A percentile compares a stretch with the other conserved stretches of the same genome.
These are phyloP conservation scores for Erysimum cheiranthoides DNA, from an alignment of 345 rosid genomes.

Conservation along the genomic window DNA sequence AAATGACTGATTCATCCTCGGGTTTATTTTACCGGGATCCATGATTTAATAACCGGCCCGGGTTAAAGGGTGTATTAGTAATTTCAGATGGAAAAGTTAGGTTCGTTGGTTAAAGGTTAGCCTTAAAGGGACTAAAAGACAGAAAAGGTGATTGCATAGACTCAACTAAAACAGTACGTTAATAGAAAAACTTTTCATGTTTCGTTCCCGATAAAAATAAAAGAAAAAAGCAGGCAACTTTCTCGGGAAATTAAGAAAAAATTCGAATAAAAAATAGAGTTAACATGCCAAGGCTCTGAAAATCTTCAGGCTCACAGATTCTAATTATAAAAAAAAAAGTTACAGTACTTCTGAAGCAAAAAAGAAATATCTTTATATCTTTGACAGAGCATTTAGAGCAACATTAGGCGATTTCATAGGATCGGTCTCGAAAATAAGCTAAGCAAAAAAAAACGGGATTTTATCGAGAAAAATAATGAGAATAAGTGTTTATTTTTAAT, in stretches of 20 bases:
- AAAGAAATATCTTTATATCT: slow-evolving; percentile 15
- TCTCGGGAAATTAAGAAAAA: slow-evolving; percentile 36
- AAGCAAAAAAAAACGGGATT: background rate
- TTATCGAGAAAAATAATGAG: background rate
- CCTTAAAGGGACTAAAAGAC: slow-evolving; percentile 37
- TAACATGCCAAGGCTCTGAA: slow-evolving; percentile 43
- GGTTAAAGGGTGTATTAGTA: background rate
- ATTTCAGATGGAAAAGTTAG: slow-evolving; percentile 3
- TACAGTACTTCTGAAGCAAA: slow-evolving; percentile 8
- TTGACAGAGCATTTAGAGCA: slow-evolving; percentile 13
- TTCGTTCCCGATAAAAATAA: slow-evolving; percentile 16
- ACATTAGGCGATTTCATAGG: slow-evolving; percentile 12
- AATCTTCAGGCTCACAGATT: slow-evolving; percentile 44
- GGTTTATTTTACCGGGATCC: background rate
- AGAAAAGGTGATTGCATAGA: slow-evolving; percentile 34
- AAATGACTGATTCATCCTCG: background rate
- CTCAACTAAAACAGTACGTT: slow-evolving; percentile 37
- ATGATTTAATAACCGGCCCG: slow-evolving; percentile 5
- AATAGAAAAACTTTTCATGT: slow-evolving; percentile 20
- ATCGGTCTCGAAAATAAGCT: slow-evolving; percentile 6
- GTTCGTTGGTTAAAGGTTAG: slow-evolving; percentile 21
- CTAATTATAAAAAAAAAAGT: background rate
- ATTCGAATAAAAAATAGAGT: slow-evolving; percentile 38
- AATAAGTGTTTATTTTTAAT: background rate
- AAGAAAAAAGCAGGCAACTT: slow-evolving; percentile 24